These are phyloP conservation scores for Tanacetum coccineum DNA, from an alignment of 129 eudicot species.

Conservation along the genomic window DNA sequence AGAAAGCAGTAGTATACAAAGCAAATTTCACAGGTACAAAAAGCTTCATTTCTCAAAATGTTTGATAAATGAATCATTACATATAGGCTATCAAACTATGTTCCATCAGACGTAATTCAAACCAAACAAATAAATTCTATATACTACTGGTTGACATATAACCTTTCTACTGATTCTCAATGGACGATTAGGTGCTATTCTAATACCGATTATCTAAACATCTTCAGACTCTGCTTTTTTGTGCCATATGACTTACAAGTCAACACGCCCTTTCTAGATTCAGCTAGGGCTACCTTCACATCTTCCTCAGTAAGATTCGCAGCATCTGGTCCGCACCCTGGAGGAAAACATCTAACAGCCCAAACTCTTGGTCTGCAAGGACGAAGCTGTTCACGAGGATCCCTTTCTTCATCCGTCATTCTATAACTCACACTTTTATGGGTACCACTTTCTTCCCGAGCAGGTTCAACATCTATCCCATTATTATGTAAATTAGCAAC, in stretches of 20 bases:
- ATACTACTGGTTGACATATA: neutral
- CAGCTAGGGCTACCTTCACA: neutral
- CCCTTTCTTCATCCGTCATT: neutral
- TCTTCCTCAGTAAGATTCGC: slow-evolving; percentile 22
- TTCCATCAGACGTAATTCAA: neutral
- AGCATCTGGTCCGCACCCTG: slow-evolving; percentile 28
- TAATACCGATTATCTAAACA: slow-evolving; percentile 1
- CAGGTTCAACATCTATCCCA: slow-evolving; percentile 8
- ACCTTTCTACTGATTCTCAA: slow-evolving; percentile 10
- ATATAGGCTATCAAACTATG: neutral
- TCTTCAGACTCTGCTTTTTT: neutral
- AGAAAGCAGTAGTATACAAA: slow-evolving; percentile 96
- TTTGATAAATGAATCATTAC: neutral
- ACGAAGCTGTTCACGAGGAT: neutral
- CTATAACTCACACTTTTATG: neutral
- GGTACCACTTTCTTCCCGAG: neutral
- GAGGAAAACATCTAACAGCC: slow-evolving; percentile 24
- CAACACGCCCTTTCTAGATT: slow-evolving; percentile 9
- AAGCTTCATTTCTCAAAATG: neutral
- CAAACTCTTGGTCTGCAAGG: slow-evolving; percentile 15
- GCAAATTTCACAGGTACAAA: slow-evolving; percentile 83
- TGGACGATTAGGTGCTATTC: slow-evolving; percentile 10
- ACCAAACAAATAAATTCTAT: neutral
- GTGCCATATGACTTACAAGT: slow-evolving; percentile 10
- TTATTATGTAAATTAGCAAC: slow-evolving; percentile 5